Base-by-base conservation (phyloP, 768 basidiomycete species). In the Termitomyces sp. region DNA sequence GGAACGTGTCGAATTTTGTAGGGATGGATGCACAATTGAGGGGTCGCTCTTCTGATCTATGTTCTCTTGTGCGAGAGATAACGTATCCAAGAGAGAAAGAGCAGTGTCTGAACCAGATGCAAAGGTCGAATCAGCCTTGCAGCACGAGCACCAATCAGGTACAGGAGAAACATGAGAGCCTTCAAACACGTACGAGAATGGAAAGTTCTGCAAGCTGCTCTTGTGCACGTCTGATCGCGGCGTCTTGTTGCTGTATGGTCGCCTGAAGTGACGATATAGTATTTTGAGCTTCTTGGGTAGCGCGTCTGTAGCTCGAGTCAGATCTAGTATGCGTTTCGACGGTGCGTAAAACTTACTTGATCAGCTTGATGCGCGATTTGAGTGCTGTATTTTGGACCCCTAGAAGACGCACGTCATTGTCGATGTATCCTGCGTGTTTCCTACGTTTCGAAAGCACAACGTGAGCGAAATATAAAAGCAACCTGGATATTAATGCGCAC, bases 191-290 rank as follows among this genome's bases (percentile, higher is more conserved):
- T 46, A 75, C 76, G 22, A 71, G 36, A 33, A 73, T 55, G 12
- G 75, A 74, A 15, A 75, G 61, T 40, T 74, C 70, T 39, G 66
- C 63, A 32, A 76, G 64, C 2, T 59, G 60, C 46, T 72, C 70
- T 52, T 75, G 67, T 9, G 65, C 50, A 13, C 52, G 55, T 11
- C 32, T 42, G 13, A 73, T 70, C 2, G 62, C 61, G 6, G 54
- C 44, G 51, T 71, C 68, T 7, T 64, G 57, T 11, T 48, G 66
- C 35, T 70, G 65, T 20, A 76, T 64, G 7, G 65, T 65, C 24
- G 63, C 57, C 38, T 67, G 28, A 28, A 76, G 63, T 7, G 62
- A 59, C 38, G 67, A 66, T 32, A 71, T 28, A 28, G 28, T 28
- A 28, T 28, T 28, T 28, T 28, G 28, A 28, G 28, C 28, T 2